A percentile compares a stretch with the other conserved stretches of the same genome.
Evolutionary conservation across 2,329 filamentous ascomycete genomes (phyloP).

Genomic region (Botrytis hyacinthi): DNA sequence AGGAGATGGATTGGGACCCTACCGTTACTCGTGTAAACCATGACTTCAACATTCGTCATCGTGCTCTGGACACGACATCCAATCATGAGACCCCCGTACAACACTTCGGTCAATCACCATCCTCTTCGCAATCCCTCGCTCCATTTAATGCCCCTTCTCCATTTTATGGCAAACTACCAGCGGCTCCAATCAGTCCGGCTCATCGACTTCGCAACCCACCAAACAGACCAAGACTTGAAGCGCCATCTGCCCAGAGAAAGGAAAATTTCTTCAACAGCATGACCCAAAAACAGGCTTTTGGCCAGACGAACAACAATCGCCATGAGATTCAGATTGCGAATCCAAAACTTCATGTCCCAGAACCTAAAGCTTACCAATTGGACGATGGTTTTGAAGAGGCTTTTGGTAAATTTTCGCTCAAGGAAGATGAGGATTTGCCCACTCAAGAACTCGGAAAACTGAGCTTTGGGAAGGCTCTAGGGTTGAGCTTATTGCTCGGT

Average conservation of each 20-base stretch:
- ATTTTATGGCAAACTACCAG: conserved; percentile 69
- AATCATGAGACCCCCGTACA: conserved; percentile 42
- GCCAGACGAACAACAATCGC: not conserved
- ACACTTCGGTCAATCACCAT: conserved; percentile 25
- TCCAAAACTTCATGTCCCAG: conserved; percentile 16
- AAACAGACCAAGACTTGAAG: conserved; percentile 52
- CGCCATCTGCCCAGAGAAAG: conserved; percentile 46
- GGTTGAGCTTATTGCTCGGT: conserved; percentile 1
- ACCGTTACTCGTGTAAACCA: conserved; percentile 16
- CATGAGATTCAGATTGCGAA: conserved; percentile 51
- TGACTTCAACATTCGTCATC: conserved; percentile 47
- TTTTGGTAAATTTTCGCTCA: not conserved
- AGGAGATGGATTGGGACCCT: conserved; percentile 67
- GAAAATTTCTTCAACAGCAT: conserved; percentile 50
- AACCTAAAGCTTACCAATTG: conserved; percentile 3
- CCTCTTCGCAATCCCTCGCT: not conserved
- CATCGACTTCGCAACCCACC: conserved; percentile 61
- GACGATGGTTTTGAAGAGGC: conserved; percentile 4
- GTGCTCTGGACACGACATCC: conserved; percentile 51
- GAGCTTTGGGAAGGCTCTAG: not conserved
- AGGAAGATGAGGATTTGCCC: not conserved
- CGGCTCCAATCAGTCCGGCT: conserved; percentile 65
- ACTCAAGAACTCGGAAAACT: not conserved
- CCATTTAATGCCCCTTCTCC: conserved; percentile 39
- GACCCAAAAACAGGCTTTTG: conserved; percentile 18